These are phyloP conservation scores for Dimocarpus longan DNA, from an alignment of 345 rosid species.

Conservation along the genomic window DNA sequence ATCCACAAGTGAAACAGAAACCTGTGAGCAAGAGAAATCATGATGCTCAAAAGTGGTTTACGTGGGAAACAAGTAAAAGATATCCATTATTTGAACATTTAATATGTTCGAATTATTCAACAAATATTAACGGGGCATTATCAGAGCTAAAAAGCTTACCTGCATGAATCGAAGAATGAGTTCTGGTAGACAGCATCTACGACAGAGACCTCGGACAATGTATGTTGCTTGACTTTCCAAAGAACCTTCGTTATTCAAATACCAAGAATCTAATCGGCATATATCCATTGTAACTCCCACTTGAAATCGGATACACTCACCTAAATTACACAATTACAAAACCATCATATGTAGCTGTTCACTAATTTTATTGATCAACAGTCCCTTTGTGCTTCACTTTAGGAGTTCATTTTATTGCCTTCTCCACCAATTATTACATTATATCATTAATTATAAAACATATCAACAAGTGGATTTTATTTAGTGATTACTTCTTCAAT, in stretches of 20 bases:
- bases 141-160: conserved; percentile 42
- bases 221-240: conserved; percentile 77
- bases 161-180: conserved; percentile 81
- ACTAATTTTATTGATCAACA: background rate
- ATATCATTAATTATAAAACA: background rate
- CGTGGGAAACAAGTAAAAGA: background rate
- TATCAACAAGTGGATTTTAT: background rate
- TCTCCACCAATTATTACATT: background rate
- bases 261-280: conserved; percentile 94
- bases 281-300: conserved; percentile 91
- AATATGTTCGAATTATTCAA: background rate
- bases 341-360: background rate
- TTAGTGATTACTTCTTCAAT: conserved; percentile 3
- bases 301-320: conserved; percentile 85
- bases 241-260: conserved; percentile 66
- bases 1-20: conserved; percentile 73
- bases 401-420: background rate
- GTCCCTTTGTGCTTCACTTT: too few species aligned
- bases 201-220: conserved; percentile 80
- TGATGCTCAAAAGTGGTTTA: background rate
- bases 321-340: conserved; percentile 41
- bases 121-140: background rate
- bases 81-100: background rate
- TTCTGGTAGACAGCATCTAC: conserved; percentile 95
- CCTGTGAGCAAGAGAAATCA: conserved; percentile 44